These are phyloP conservation scores for Geoglossum glabrum DNA, from an alignment of 495 filamentous ascomycete genomes.

Conservation along the genomic window DNA sequence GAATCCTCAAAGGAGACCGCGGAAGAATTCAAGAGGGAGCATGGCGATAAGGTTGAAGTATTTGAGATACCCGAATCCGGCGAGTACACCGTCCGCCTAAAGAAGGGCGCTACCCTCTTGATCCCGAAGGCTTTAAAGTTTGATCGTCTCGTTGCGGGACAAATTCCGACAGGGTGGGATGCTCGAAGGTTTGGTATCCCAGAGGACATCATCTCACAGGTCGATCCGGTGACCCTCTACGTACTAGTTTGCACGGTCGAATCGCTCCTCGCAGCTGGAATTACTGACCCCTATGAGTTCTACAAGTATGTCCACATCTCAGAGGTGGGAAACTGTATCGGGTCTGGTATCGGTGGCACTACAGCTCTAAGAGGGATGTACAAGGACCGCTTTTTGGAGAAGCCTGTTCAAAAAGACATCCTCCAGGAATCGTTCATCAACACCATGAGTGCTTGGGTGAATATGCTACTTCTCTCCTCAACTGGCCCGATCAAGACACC, in stretches of 20 bases:
- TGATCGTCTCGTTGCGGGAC: constrained; percentile 89
- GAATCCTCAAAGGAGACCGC: constrained; percentile 94
- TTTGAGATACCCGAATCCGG: constrained; percentile 90
- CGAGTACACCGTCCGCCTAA: constrained; percentile 82
- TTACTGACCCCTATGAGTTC: constrained; percentile 99
- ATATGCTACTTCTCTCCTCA: constrained; percentile 92
- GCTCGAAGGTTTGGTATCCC: constrained; percentile 87
- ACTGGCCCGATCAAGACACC: constrained; percentile 98
- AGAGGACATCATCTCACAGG: constrained; percentile 92
- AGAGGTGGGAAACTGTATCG: constrained; percentile 94
- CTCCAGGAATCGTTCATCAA: constrained; percentile 99
- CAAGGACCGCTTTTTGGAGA: constrained; percentile 90
- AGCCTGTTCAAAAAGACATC: constrained; percentile 97
- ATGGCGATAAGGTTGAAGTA: constrained; percentile 91
- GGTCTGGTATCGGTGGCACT: constrained; percentile 91
- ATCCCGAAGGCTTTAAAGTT: constrained; percentile 95
- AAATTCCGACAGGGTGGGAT: constrained; percentile 93
- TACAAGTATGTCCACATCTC: constrained; percentile 99
- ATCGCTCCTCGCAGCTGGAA: constrained; percentile 73
- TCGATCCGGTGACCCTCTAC: constrained; percentile 88
- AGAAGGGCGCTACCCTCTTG: constrained; percentile 81
- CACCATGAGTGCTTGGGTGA: constrained; percentile 98
- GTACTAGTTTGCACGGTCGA: constrained; percentile 88
- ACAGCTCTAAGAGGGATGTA: constrained; percentile 91
- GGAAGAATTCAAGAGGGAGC: constrained; percentile 89